These are phyloP conservation scores for Rutstroemia sydowiana DNA, from an alignment of 2,329 filamentous ascomycete species.

Conservation along the genomic window DNA sequence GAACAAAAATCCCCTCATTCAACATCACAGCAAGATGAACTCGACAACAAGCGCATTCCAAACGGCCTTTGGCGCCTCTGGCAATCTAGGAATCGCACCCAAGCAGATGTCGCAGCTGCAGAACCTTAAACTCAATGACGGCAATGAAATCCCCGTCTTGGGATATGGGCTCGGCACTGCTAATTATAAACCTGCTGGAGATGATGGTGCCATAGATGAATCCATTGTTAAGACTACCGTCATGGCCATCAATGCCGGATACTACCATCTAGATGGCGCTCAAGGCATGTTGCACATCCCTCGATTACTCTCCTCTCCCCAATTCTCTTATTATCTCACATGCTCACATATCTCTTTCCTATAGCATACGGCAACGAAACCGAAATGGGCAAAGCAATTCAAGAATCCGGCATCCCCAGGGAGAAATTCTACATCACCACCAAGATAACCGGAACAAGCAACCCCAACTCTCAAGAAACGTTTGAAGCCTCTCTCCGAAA, in stretches of 20 bases:
- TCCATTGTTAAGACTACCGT: conserved; percentile 44
- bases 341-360: neutral
- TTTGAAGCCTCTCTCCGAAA: conserved; percentile 50
- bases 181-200: conserved; percentile 43
- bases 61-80: conserved; percentile 16
- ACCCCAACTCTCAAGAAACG: conserved; percentile 36
- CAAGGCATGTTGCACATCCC: too few species aligned
- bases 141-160: conserved; percentile 63
- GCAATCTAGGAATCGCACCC: conserved; percentile 66
- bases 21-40: conserved; percentile 29
- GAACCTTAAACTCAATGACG: conserved; percentile 64
- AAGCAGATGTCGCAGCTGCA: conserved; percentile 51
- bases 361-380: conserved; percentile 56
- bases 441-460: conserved; percentile 40
- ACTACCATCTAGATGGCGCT: conserved; percentile 67
- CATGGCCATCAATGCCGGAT: conserved; percentile 61
- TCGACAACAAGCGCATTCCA: conserved; percentile 35
- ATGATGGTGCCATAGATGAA: conserved; percentile 43
- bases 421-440: conserved; percentile 63
- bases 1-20: too few species aligned
- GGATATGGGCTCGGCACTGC: conserved; percentile 69
- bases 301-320: too few species aligned
- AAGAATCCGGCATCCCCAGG: conserved; percentile 55
- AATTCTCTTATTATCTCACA: neutral
- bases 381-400: conserved; percentile 66